Evolutionary conservation across 2,329 filamentous ascomycete species (phyloP).

Genomic region (Daldinia eschscholtzii): DNA sequence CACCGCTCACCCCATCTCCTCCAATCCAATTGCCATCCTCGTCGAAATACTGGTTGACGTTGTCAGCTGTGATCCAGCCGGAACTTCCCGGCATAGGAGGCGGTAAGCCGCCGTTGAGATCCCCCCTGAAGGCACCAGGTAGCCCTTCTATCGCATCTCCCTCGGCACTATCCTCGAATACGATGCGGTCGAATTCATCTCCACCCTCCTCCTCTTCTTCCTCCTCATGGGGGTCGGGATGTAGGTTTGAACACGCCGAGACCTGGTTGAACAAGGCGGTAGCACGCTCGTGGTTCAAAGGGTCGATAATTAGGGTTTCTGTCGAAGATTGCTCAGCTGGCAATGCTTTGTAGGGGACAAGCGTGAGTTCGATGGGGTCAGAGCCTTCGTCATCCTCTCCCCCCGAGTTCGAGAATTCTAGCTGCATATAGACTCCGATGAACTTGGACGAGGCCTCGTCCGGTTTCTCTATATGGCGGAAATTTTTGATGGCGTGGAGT

Average conservation of each 20-base stretch:
- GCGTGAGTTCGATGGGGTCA: constrained; percentile 74
- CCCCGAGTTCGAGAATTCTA: constrained; percentile 72
- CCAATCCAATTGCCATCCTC: constrained; percentile 83
- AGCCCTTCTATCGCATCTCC: constrained; percentile 69
- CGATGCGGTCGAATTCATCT: constrained; percentile 63
- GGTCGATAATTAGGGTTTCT: constrained; percentile 48
- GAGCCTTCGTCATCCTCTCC: constrained; percentile 73
- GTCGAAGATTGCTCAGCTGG: constrained; percentile 48
- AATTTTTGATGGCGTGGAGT: constrained; percentile 79
- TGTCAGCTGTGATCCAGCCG: constrained; percentile 93
- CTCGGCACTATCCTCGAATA: constrained; percentile 66
- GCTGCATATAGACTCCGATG: constrained; percentile 73
- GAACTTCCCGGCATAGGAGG: constrained; percentile 78
- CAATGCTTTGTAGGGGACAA: constrained; percentile 65
- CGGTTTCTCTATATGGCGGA: constrained; percentile 55
- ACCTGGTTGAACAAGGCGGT: constrained; percentile 75
- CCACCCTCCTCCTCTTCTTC: constrained; percentile 69
- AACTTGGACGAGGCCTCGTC: constrained; percentile 58
- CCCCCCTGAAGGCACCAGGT: constrained; percentile 65
- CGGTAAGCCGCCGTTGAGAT: constrained; percentile 66
- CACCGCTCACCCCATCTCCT: constrained; percentile 59
- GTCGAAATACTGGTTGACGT: constrained; percentile 86
- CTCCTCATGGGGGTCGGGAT: constrained; percentile 75
- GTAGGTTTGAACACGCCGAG: constrained; percentile 79
- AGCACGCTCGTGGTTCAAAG: constrained; percentile 51